Percentiles rank a stretch among this genome's conserved stretches.
These are phyloP conservation scores for Puccinellia tenuiflora DNA, from an alignment of 176 grass and related monocot species.

Conservation along the genomic window DNA sequence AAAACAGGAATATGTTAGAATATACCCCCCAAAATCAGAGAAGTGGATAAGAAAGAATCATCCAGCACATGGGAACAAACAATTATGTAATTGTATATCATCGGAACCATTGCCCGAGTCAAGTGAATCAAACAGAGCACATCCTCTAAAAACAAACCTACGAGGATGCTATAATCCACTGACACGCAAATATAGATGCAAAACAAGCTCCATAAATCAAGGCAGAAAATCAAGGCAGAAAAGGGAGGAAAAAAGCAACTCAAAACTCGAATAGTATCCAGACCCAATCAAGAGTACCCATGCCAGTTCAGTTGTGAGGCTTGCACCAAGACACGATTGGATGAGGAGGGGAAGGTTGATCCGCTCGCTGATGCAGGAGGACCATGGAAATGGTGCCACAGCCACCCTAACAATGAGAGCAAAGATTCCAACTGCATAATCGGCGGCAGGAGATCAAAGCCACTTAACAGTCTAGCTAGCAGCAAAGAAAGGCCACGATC, in stretches of 20 bases:
- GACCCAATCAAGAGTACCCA: not conserved
- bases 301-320: not conserved
- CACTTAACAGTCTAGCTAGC: not conserved
- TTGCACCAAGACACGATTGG: slow-evolving; percentile 1
- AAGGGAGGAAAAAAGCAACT: not conserved
- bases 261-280: not conserved
- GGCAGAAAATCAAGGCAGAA: too few species aligned
- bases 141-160: not conserved
- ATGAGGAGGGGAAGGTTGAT: not conserved
- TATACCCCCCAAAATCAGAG: slow-evolving; percentile 15
- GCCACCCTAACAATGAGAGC: slow-evolving; percentile 10
- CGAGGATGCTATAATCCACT: not conserved
- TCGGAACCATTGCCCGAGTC: slow-evolving; percentile 5
- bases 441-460: not conserved
- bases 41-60: slow-evolving; percentile 13
- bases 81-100: not conserved
- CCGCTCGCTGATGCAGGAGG: not conserved
- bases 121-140: not conserved
- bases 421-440: slow-evolving; percentile 18
- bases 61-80: not conserved
- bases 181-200: not conserved
- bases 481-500: not conserved
- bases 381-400: not conserved
- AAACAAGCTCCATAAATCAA: slow-evolving; percentile 13
- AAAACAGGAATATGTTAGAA: not conserved